Percentiles rank a stretch among this genome's conserved stretches.
Evolutionary conservation across 2,329 filamentous ascomycete species (phyloP).

Genomic region (Coniochaeta sp.): DNA sequence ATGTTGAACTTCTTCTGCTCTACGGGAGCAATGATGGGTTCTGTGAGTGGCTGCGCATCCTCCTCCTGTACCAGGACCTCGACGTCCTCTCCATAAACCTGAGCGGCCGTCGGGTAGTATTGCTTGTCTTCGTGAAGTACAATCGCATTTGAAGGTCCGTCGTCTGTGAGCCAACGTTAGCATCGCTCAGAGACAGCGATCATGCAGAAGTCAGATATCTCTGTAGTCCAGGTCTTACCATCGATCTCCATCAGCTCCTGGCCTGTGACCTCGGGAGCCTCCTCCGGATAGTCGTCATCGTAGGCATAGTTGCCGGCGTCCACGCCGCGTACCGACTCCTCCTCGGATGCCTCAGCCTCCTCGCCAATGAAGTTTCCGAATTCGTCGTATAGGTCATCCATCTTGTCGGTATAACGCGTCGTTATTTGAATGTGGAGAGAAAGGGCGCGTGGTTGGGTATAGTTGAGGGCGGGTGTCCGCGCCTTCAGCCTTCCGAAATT

Average conservation of each 20-base stretch:
- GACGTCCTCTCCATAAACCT: constrained; percentile 90
- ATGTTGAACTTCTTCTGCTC: constrained; percentile 95
- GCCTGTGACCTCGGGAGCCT: constrained; percentile 56
- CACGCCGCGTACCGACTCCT: constrained; percentile 71
- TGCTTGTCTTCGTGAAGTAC: constrained; percentile 98
- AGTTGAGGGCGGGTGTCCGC: background rate
- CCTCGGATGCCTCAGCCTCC: constrained; percentile 74
- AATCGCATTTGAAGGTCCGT: constrained; percentile 92
- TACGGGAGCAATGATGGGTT: constrained; percentile 90
- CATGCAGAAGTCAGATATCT: too few species aligned
- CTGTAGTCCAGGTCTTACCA: too few species aligned
- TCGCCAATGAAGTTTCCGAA: constrained; percentile 53
- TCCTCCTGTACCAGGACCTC: constrained; percentile 96
- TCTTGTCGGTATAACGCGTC: constrained; percentile 9
- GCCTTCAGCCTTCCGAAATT: constrained; percentile 5
- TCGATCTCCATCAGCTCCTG: constrained; percentile 94
- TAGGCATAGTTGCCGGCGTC: constrained; percentile 75
- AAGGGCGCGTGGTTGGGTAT: background rate
- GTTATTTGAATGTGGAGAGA: background rate
- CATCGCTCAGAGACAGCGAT: too few species aligned
- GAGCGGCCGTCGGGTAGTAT: constrained; percentile 96
- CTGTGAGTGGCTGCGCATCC: constrained; percentile 84
- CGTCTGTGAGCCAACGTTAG: constrained; percentile 40
- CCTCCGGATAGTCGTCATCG: constrained; percentile 61
- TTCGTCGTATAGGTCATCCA: constrained; percentile 23